A percentile compares a stretch with the other conserved stretches of the same genome.
phyloP scores from a whole-genome alignment of 2,329 filamentous ascomycete genomes.

The Knufia petricola region DNA sequence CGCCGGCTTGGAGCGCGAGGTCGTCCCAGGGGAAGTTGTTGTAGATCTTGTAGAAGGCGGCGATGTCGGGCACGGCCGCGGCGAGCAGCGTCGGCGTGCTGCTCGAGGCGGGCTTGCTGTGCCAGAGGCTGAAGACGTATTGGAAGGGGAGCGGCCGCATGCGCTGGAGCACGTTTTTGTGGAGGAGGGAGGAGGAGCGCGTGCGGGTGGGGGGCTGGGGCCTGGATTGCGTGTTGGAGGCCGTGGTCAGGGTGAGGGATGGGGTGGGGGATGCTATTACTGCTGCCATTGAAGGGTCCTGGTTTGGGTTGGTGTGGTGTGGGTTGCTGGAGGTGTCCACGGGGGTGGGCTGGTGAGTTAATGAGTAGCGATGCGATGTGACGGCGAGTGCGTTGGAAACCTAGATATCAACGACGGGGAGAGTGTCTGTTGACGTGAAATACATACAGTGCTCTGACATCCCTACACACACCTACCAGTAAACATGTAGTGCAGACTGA shows the following conservation, averaged over 20 bases:
- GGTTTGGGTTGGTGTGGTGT: background rate
- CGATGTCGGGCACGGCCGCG: constrained; percentile 34
- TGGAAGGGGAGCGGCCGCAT: constrained; percentile 38
- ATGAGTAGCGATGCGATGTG: too few species aligned
- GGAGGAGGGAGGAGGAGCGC: constrained; percentile 29
- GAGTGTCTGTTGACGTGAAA: too few species aligned
- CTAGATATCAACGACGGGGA: too few species aligned
- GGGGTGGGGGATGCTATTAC: background rate
- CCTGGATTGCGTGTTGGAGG: background rate
- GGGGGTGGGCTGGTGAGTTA: background rate
- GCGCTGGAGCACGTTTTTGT: constrained; percentile 36
- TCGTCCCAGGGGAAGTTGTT: constrained; percentile 71
- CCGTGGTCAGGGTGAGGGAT: background rate
- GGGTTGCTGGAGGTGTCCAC: background rate
- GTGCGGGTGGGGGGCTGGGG: constrained; percentile 13
- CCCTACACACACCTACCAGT: too few species aligned
- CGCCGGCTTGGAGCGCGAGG: constrained; percentile 66
- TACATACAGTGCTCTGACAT: too few species aligned
- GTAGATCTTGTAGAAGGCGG: constrained; percentile 64
- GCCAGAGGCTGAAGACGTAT: constrained; percentile 41
- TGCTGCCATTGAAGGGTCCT: background rate
- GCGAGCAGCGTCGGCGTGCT: constrained; percentile 31
- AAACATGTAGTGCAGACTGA: too few species aligned
- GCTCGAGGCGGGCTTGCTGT: constrained; percentile 30
- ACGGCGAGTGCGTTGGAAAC: background rate